phyloP scores from a whole-genome alignment of 2,329 filamentous ascomycete genomes.

The Fusarium equiseti region DNA sequence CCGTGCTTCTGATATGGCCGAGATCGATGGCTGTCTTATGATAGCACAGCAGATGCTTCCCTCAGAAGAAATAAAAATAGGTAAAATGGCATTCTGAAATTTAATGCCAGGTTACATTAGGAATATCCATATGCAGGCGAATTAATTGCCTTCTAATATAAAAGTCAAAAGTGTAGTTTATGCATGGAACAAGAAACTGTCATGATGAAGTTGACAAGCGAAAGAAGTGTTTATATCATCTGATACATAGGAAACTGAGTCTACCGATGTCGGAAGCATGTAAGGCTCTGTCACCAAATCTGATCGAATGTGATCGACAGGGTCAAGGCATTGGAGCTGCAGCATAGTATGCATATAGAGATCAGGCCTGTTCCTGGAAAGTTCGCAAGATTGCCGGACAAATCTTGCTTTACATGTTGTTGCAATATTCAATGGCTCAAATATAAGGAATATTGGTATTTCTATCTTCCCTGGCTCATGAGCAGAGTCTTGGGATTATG shows the following conservation, averaged over 20 bases:
- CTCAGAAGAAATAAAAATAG: background rate
- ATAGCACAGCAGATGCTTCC: background rate
- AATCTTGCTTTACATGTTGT: background rate
- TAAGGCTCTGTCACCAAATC: background rate
- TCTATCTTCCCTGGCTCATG: conserved; percentile 18
- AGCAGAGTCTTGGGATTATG: background rate
- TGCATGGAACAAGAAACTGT: background rate
- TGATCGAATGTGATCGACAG: conserved; percentile 4
- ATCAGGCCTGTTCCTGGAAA: background rate
- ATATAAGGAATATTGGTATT: conserved; percentile 30
- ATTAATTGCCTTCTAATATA: background rate
- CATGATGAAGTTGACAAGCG: background rate
- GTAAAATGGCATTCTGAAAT: too few relatives aligned
- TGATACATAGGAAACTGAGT: background rate
- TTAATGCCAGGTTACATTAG: background rate
- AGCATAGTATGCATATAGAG: conserved; percentile 1
- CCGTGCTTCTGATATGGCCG: background rate
- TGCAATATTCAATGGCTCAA: background rate
- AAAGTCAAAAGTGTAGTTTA: background rate
- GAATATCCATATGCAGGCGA: background rate
- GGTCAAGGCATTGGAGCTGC: conserved; percentile 1
- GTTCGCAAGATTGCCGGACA: background rate
- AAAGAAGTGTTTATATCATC: background rate
- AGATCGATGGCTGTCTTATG: background rate
- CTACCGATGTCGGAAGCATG: conserved; percentile 3